These are phyloP conservation scores for Aspergillus biplanus DNA, from an alignment of 495 filamentous ascomycete species.

Conservation along the genomic window DNA sequence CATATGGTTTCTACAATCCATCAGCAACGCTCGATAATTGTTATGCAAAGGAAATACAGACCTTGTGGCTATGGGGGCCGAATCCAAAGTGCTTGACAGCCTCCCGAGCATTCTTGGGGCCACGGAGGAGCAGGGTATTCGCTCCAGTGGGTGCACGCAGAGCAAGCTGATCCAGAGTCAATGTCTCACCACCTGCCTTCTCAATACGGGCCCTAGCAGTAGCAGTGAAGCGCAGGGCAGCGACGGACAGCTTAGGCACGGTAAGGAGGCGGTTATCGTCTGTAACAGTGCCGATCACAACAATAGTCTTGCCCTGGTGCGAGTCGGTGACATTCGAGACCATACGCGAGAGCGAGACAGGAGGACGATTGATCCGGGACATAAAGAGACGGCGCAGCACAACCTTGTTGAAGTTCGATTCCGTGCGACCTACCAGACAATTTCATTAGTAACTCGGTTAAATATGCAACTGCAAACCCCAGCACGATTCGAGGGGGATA, in stretches of 20 bases:
- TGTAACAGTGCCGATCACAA: conserved; percentile 90
- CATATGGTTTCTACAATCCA: conserved; percentile 78
- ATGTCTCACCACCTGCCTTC: conserved; percentile 88
- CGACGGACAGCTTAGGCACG: conserved; percentile 88
- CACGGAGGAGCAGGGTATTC: conserved; percentile 93
- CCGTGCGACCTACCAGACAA: conserved; percentile 75
- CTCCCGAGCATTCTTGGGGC: conserved; percentile 96
- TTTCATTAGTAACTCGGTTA: neutral
- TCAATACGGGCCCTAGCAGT: conserved; percentile 91
- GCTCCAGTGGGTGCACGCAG: conserved; percentile 88
- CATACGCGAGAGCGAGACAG: conserved; percentile 90
- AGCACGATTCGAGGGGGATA: conserved; percentile 2
- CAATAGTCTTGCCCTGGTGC: conserved; percentile 85
- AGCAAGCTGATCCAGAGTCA: conserved; percentile 96
- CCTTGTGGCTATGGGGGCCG: conserved; percentile 96
- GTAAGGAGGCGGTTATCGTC: conserved; percentile 92
- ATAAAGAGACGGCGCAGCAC: conserved; percentile 95
- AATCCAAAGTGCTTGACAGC: conserved; percentile 99
- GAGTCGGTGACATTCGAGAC: conserved; percentile 64
- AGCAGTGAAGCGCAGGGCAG: conserved; percentile 92
- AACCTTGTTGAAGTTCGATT: conserved; percentile 94
- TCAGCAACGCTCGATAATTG: conserved; percentile 22
- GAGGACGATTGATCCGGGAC: conserved; percentile 96
- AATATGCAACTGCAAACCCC: neutral
- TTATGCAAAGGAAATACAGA: conserved; percentile 33